A percentile compares a stretch with the other conserved stretches of the same genome.
phyloP scores from a whole-genome alignment of 306 rosid genomes.

The Vigna unguiculata region DNA sequence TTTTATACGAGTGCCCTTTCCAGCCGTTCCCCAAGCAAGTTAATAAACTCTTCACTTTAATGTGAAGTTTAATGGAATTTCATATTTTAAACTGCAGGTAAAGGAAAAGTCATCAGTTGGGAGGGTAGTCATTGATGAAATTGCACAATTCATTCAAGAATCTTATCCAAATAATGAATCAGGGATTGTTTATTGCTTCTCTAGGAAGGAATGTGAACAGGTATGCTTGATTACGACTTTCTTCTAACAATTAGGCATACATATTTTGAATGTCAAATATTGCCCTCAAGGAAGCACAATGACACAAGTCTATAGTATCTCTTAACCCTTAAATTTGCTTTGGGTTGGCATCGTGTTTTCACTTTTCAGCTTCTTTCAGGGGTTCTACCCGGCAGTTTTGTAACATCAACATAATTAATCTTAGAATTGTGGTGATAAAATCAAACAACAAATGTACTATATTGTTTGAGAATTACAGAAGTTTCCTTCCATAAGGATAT shows the following conservation, averaged over 20 bases:
- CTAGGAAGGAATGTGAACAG: slow-evolving; percentile 97
- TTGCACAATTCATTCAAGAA: slow-evolving; percentile 74
- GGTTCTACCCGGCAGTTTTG: slow-evolving; percentile 11
- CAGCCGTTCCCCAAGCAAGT: not conserved
- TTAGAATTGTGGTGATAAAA: not conserved
- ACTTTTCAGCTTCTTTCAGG: slow-evolving; percentile 15
- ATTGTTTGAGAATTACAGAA: not conserved
- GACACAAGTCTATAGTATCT: slow-evolving; percentile 28
- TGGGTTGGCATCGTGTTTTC: not conserved
- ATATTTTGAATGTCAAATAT: slow-evolving; percentile 35
- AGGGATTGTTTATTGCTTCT: slow-evolving; percentile 94
- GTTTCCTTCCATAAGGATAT: not conserved
- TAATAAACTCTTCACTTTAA: slow-evolving; percentile 21
- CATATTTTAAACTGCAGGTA: slow-evolving; percentile 61
- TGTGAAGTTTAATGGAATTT: slow-evolving; percentile 20
- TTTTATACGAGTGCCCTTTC: not conserved
- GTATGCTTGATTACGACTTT: slow-evolving; percentile 50
- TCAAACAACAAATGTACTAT: not conserved
- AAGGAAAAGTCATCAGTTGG: slow-evolving; percentile 86
- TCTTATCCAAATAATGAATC: slow-evolving; percentile 80
- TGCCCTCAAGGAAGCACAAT: slow-evolving; percentile 27
- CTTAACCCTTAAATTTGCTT: slow-evolving; percentile 30
- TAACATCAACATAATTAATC: not conserved
- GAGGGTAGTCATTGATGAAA: slow-evolving; percentile 83
- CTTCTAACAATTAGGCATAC: slow-evolving; percentile 21